Percentiles rank a stretch among this genome's conserved stretches.
phyloP scores from a whole-genome alignment of 2,329 filamentous ascomycete species.

The Triangularia setosa region DNA sequence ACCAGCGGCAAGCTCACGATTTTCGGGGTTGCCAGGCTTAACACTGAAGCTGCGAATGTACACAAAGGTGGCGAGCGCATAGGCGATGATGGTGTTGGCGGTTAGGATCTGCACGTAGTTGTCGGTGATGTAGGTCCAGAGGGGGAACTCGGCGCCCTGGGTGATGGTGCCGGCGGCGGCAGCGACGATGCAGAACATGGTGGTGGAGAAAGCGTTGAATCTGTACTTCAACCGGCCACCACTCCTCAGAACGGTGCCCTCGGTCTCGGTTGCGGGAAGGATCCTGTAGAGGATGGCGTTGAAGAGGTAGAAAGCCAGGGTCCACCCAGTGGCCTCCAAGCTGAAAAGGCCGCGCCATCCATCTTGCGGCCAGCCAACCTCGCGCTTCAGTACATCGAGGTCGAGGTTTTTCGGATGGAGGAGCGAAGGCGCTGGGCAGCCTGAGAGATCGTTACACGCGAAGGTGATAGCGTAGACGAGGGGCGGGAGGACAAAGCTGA shows the following conservation, averaged over 20 bases:
- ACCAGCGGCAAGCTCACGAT: constrained; percentile 75
- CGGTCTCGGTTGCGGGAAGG: constrained; percentile 67
- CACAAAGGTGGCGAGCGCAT: constrained; percentile 68
- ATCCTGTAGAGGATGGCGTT: constrained; percentile 71
- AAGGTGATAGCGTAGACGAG: constrained; percentile 78
- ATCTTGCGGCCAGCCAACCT: constrained; percentile 74
- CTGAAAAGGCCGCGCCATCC: constrained; percentile 69
- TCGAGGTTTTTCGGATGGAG: constrained; percentile 69
- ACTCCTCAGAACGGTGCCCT: constrained; percentile 66
- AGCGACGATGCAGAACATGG: constrained; percentile 66
- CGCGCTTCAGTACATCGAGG: constrained; percentile 67
- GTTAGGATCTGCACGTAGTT: constrained; percentile 86
- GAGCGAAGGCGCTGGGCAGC: constrained; percentile 81
- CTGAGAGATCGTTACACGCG: constrained; percentile 86
- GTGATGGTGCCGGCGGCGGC: constrained; percentile 69
- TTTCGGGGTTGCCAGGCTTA: constrained; percentile 65
- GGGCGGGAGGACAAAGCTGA: constrained; percentile 76
- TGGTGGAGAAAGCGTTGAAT: constrained; percentile 77
- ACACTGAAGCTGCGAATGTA: constrained; percentile 82
- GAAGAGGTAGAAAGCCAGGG: constrained; percentile 72
- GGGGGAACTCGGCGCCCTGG: constrained; percentile 74
- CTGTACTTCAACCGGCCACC: constrained; percentile 78
- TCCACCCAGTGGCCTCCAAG: constrained; percentile 64
- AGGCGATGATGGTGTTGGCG: constrained; percentile 74
- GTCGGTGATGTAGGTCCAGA: constrained; percentile 91